These are phyloP conservation scores for Tolypocladium sp. DNA, from an alignment of 2,329 filamentous ascomycete genomes.

Conservation along the genomic window DNA sequence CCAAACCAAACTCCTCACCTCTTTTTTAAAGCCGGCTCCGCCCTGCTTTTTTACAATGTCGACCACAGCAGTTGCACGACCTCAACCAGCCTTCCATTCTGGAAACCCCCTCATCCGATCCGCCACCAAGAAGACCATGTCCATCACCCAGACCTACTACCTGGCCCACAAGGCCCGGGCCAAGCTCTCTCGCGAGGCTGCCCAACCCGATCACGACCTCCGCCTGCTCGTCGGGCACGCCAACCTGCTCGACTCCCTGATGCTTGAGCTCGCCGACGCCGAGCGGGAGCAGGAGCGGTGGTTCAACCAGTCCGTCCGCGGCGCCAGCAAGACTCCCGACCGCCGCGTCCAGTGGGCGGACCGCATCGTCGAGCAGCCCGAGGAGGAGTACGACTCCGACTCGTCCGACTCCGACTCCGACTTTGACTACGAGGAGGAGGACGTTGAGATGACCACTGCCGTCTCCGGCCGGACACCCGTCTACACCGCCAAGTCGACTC, in stretches of 20 bases:
- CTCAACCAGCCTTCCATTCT: conserved; percentile 5
- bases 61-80: conserved; percentile 15
- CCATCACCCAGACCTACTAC: conserved; percentile 96
- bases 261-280: conserved; percentile 85
- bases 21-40: conserved; percentile 3
- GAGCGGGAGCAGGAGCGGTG: conserved; percentile 93
- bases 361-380: conserved; percentile 60
- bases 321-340: conserved; percentile 53
- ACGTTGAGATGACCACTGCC: conserved; percentile 46
- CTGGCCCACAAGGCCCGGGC: conserved; percentile 91
- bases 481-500: conserved; percentile 19
- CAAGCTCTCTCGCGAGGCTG: conserved; percentile 91
- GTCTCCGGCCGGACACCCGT: conserved; percentile 36
- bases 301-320: conserved; percentile 93
- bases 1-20: not conserved
- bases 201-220: conserved; percentile 86
- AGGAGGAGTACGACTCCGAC: conserved; percentile 55
- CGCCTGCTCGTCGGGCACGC: conserved; percentile 93
- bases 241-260: conserved; percentile 93
- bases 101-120: conserved; percentile 16
- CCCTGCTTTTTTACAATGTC: conserved; percentile 17
- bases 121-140: conserved; percentile 74
- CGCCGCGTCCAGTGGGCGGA: conserved; percentile 85
- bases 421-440: conserved; percentile 44
- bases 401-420: conserved; percentile 37